Percentiles rank a stretch among this genome's conserved stretches.
Conservation (phyloP, 192 early-diverging fungal genomes). For the Linnemannia schmuckeri region DNA sequence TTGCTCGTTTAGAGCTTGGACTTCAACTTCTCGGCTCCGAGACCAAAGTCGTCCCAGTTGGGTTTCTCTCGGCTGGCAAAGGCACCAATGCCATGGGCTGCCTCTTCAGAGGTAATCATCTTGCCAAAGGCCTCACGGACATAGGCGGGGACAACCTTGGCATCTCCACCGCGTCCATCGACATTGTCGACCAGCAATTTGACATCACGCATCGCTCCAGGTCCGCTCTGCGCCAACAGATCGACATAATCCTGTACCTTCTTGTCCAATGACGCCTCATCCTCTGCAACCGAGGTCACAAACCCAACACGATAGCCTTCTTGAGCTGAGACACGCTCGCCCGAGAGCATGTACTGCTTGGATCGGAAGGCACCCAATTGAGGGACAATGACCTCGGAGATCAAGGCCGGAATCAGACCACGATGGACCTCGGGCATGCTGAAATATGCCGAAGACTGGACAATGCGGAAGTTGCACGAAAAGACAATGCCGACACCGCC, state of each 20-base stretch:
- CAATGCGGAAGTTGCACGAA: constrained; percentile 69
- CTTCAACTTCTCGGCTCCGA: constrained; percentile 46
- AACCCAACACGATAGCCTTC: constrained; percentile 55
- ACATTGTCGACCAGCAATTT: constrained; percentile 61
- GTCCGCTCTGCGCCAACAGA: constrained; percentile 60
- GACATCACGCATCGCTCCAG: constrained; percentile 65
- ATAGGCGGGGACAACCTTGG: constrained; percentile 19
- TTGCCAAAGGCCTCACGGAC: constrained; percentile 62
- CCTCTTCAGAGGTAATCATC: constrained; percentile 73
- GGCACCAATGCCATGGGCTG: constrained; percentile 68
- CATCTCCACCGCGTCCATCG: constrained; percentile 47
- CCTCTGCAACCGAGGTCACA: constrained; percentile 47
- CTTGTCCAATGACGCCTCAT: constrained; percentile 56
- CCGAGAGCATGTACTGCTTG: constrained; percentile 70
- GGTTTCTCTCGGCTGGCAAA: constrained; percentile 66
- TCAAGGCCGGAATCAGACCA: constrained; percentile 75
- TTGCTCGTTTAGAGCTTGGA: constrained; percentile 20
- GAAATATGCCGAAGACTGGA: constrained; percentile 59
- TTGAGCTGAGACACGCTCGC: constrained; percentile 59
- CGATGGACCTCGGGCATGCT: constrained; percentile 71
- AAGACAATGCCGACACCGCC: constrained; percentile 72
- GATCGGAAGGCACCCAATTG: constrained; percentile 65
- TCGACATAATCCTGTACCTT: constrained; percentile 59
- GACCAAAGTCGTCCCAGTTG: constrained; percentile 63
- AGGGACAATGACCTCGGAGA: constrained; percentile 73